phyloP scores from a whole-genome alignment of 805 yeast genomes.

The Debaryomyces tyrocola region DNA sequence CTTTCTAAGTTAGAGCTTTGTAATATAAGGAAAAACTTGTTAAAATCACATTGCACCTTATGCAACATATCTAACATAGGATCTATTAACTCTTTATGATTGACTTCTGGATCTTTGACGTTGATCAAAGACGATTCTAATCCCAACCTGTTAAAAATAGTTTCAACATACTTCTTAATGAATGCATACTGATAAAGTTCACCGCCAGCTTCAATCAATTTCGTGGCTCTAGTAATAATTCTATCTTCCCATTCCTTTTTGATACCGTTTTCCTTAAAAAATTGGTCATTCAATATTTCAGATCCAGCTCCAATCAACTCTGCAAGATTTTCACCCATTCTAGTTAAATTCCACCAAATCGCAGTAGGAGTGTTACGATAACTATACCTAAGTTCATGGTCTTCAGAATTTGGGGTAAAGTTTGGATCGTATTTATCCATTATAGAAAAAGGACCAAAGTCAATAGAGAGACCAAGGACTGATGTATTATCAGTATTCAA shows the following conservation, averaged over 20 bases:
- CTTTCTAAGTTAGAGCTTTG: slow-evolving; percentile 45
- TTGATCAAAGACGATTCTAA: slow-evolving; percentile 42
- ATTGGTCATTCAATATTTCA: slow-evolving; percentile 44
- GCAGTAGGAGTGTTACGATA: slow-evolving; percentile 83
- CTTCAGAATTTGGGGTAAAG: slow-evolving; percentile 91
- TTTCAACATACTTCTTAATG: slow-evolving; percentile 53
- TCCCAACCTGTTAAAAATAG: slow-evolving; percentile 71
- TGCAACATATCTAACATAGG: slow-evolving; percentile 63
- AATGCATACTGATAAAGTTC: slow-evolving; percentile 65
- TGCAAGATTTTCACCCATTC: slow-evolving; percentile 81
- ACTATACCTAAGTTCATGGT: slow-evolving; percentile 66
- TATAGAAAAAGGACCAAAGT: slow-evolving; percentile 93
- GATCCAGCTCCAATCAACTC: slow-evolving; percentile 77
- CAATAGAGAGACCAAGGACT: slow-evolving; percentile 82
- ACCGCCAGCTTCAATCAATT: slow-evolving; percentile 62
- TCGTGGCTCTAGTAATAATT: slow-evolving; percentile 60
- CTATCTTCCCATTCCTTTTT: slow-evolving; percentile 50
- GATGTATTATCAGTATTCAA: slow-evolving; percentile 93
- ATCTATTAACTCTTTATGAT: slow-evolving; percentile 46
- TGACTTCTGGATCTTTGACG: slow-evolving; percentile 32
- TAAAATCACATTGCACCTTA: slow-evolving; percentile 71
- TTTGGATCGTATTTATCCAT: slow-evolving; percentile 81
- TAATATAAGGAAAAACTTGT: slow-evolving; percentile 68
- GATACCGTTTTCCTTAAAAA: slow-evolving; percentile 42
- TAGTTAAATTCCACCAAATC: slow-evolving; percentile 89